A percentile compares a stretch with the other conserved stretches of the same genome.
Evolutionary conservation across 331 rosid genomes (phyloP).

Genomic region (Acacia pycnantha): DNA sequence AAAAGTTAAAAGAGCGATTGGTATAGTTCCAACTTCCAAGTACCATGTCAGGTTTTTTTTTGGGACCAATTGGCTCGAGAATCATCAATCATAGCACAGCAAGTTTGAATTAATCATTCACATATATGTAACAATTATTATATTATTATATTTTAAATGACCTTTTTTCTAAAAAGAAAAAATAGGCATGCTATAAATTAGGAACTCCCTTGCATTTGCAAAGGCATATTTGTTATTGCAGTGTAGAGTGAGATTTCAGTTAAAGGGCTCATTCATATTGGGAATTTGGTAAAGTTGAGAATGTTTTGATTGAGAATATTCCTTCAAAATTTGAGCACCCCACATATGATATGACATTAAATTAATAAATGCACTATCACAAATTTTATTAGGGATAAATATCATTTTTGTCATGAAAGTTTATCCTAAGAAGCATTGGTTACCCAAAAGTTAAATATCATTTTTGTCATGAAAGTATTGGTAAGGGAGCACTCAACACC

Average conservation of each 20-base stretch:
- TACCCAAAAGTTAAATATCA: no score
- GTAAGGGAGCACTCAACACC: no score
- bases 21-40: not conserved
- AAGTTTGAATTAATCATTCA: no score
- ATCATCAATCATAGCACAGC: not conserved
- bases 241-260: not conserved
- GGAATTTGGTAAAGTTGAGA: not conserved
- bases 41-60: no score
- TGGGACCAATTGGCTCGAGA: not conserved
- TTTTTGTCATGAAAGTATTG: no score
- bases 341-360: not conserved
- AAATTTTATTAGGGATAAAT: not conserved
- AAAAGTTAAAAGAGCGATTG: not conserved
- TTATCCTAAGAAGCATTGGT: no score
- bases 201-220: not conserved
- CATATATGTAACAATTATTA: no score
- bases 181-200: not conserved
- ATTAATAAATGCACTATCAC: not conserved
- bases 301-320: not conserved
- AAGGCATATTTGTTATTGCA: not conserved
- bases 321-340: not conserved
- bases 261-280: not conserved
- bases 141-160: no score
- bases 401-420: no score
- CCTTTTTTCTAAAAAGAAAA: no score